phyloP scores from a whole-genome alignment of 768 basidiomycete species.

The Mycena maculata region DNA sequence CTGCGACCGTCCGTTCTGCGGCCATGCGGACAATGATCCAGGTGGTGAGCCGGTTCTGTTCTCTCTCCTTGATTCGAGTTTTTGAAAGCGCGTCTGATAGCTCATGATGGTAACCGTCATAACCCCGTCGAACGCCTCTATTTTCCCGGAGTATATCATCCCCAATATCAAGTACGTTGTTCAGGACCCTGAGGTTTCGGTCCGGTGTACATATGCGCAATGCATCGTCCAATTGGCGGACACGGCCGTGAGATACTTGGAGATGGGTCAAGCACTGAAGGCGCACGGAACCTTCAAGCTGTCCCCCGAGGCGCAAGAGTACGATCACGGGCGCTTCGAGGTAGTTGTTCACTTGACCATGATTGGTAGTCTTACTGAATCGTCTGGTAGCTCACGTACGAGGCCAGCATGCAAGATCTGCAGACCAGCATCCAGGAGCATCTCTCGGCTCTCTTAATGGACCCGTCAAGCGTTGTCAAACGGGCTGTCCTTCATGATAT shows the following conservation, averaged over 20 bases:
- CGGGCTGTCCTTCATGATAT: conserved; percentile 90
- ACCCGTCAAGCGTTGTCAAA: conserved; percentile 90
- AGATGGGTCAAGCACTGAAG: conserved; percentile 93
- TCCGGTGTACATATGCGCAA: conserved; percentile 81
- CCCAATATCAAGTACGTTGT: conserved; percentile 88
- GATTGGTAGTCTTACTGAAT: neutral
- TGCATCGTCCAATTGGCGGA: conserved; percentile 88
- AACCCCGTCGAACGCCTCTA: conserved; percentile 84
- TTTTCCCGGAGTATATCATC: conserved; percentile 96
- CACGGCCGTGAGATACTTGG: conserved; percentile 87
- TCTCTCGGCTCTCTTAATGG: conserved; percentile 86
- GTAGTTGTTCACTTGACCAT: conserved; percentile 49
- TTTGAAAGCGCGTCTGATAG: conserved; percentile 30
- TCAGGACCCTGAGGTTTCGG: conserved; percentile 88
- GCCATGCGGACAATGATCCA: conserved; percentile 85
- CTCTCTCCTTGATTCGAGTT: conserved; percentile 3
- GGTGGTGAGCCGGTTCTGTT: conserved; percentile 65
- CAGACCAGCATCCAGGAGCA: conserved; percentile 90
- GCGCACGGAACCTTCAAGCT: conserved; percentile 82
- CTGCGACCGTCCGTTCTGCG: conserved; percentile 82
- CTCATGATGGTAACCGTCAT: conserved; percentile 77
- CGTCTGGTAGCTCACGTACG: conserved; percentile 82
- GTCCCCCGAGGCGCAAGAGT: conserved; percentile 72
- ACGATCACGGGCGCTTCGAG: conserved; percentile 86
- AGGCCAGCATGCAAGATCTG: conserved; percentile 86